Percentiles rank a stretch among this genome's conserved stretches.
Conservation (phyloP, 805 yeast genomes). For the Maudiozyma bulderi region DNA sequence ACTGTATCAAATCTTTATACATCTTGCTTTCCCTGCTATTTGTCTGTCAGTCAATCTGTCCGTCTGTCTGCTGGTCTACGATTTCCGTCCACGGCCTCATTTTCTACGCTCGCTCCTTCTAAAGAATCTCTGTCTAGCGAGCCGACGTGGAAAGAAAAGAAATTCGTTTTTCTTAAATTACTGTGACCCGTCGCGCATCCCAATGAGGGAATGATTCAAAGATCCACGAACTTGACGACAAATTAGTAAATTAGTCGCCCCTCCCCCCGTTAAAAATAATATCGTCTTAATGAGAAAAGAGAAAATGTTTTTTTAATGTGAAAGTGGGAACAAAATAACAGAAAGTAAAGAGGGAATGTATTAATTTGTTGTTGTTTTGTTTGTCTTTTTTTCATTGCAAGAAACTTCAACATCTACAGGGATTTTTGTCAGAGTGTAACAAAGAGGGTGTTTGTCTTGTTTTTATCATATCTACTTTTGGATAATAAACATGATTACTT, state of each 20-base stretch:
- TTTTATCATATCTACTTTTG: not conserved
- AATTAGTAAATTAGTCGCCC: not conserved
- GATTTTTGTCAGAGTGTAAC: too few relatives aligned
- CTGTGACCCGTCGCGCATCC: not conserved
- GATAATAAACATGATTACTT: slow-evolving; percentile 1
- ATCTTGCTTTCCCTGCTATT: too few relatives aligned
- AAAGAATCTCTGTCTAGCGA: not conserved
- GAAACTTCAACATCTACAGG: too few relatives aligned
- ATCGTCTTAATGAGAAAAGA: not conserved
- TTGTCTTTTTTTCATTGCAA: too few relatives aligned
- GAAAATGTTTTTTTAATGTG: not conserved
- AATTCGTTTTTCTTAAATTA: not conserved
- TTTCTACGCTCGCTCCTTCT: too few relatives aligned
- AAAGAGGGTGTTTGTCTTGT: not conserved
- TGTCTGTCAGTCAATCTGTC: too few relatives aligned
- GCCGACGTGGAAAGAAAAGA: not conserved
- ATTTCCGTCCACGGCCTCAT: too few relatives aligned
- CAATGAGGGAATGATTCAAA: not conserved
- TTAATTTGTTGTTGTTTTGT: too few relatives aligned
- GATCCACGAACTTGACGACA: slow-evolving; percentile 1
- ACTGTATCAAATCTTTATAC: too few relatives aligned
- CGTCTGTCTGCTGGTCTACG: too few relatives aligned
- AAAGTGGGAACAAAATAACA: too few relatives aligned
- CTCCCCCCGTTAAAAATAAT: not conserved
- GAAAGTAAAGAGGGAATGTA: too few relatives aligned